Conservation (phyloP, 148 eudicot species). For the Persicaria tinctoria region DNA sequence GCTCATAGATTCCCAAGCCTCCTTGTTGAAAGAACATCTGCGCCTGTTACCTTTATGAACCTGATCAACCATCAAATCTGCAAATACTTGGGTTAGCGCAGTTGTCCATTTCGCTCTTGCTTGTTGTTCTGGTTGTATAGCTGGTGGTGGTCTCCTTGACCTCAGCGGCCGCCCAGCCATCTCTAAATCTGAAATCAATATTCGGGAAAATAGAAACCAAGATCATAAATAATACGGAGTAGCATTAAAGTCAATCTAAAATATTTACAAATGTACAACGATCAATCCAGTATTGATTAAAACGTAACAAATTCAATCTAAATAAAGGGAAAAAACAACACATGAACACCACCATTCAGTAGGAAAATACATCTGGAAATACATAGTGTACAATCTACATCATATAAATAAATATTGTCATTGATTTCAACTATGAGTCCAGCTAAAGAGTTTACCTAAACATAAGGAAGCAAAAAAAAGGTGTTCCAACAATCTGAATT, state of each 20-base stretch:
- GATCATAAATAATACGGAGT: neutral
- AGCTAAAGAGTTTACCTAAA: neutral
- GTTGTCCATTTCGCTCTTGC: conserved; percentile 74
- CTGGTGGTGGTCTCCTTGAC: conserved; percentile 30
- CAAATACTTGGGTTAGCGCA: conserved; percentile 45
- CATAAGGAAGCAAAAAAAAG: neutral
- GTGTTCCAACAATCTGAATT: neutral
- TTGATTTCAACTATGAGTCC: neutral
- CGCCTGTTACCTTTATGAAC: conserved; percentile 39
- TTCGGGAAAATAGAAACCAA: neutral
- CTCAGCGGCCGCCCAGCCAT: conserved; percentile 59
- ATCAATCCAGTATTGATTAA: too few species aligned
- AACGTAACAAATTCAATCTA: neutral
- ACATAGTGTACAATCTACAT: neutral
- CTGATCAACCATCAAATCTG: conserved; percentile 62
- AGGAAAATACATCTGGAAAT: neutral
- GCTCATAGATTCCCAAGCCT: conserved; percentile 50
- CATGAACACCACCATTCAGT: neutral
- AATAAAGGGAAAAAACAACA: neutral
- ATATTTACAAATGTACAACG: neutral
- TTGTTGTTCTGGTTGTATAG: conserved; percentile 35
- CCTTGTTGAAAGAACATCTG: conserved; percentile 35
- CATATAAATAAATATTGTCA: neutral
- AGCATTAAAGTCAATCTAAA: neutral
- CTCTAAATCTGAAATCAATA: conserved; percentile 17